Base-by-base conservation (phyloP, 2,329 filamentous ascomycete species). In the Colletotrichum tabaci region DNA sequence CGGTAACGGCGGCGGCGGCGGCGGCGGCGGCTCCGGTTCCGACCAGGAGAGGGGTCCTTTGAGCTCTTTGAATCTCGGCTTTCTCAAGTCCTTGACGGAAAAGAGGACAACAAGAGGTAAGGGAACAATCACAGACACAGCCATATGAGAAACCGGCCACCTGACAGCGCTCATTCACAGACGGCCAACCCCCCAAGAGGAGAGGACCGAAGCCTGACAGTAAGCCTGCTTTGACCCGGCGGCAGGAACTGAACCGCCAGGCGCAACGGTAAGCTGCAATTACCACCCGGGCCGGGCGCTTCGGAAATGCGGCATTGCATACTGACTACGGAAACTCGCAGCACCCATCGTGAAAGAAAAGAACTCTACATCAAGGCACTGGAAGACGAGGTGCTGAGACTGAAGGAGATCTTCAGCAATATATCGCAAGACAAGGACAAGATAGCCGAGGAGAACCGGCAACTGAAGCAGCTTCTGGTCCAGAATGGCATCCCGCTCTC, bases 141-240 rank as follows among this genome's bases (percentile, higher is more conserved):
- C 10, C 30, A 49, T 58, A 30, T 13, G 35, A 16, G 53, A 38
- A 13, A 26, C 26, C 8, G 7, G 3, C 16, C 35, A 60, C 46
- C 63, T 75, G 50, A 50, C 61, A 47, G 26, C 4, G 40, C 12
- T 6, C 30, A 18, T 42, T 30, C 3, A 61, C 77, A 92, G 95
- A 98, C 85, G 95, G 94, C 56, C 92, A 96, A 78, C 88, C 93
- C 10, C 91, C 94, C 3, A 99, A 98, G 84, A 91, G 94, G 75
- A 91, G 96, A 81, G 96, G 96, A 1, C 96, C 96, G 0, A 98
- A 98, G 81, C 96, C 96, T 23, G 96, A 98, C 81, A 97, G 93
- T 85, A 98, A 97, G 80, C 96, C 96, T 21, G 96, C 96, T 55
- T 84, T 98, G 77, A 98, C 96, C 23, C 89, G 96, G 73, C 90